phyloP scores from a whole-genome alignment of 2,329 filamentous ascomycete genomes.

The Tolypocladium tropicale region DNA sequence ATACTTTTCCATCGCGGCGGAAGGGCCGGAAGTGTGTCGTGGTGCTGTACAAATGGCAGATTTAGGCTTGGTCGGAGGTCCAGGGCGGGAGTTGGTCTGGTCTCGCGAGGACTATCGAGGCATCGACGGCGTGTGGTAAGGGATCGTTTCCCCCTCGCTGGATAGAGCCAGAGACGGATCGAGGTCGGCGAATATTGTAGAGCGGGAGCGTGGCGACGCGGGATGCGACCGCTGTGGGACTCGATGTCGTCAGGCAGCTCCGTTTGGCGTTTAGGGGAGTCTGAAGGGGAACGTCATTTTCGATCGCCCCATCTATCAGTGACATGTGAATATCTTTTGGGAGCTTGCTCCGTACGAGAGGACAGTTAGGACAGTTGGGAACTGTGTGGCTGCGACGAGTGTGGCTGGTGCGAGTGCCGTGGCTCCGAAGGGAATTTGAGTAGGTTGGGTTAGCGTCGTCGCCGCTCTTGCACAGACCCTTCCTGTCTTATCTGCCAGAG shows the following conservation, averaged over 20 bases:
- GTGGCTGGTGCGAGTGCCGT: background rate
- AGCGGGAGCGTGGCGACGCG: background rate
- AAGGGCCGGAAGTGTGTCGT: background rate
- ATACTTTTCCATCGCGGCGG: conserved; percentile 73
- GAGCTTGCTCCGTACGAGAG: background rate
- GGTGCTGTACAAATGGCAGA: background rate
- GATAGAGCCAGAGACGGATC: background rate
- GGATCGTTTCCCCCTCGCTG: background rate
- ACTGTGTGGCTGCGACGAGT: background rate
- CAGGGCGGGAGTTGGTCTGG: background rate
- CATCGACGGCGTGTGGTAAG: background rate
- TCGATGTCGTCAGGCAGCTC: background rate
- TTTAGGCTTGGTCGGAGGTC: background rate
- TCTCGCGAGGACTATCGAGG: background rate
- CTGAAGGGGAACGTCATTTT: background rate
- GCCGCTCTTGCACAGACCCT: too few relatives aligned
- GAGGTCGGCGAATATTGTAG: background rate
- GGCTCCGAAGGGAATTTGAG: background rate
- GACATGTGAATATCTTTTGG: background rate
- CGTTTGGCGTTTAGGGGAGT: background rate
- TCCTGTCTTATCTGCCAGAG: too few relatives aligned
- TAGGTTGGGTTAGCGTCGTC: too few relatives aligned
- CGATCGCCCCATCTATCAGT: background rate
- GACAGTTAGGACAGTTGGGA: background rate
- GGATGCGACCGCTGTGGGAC: background rate